phyloP scores from a whole-genome alignment of 257 asterid genomes.

The Parsonsia alboflavescens region DNA sequence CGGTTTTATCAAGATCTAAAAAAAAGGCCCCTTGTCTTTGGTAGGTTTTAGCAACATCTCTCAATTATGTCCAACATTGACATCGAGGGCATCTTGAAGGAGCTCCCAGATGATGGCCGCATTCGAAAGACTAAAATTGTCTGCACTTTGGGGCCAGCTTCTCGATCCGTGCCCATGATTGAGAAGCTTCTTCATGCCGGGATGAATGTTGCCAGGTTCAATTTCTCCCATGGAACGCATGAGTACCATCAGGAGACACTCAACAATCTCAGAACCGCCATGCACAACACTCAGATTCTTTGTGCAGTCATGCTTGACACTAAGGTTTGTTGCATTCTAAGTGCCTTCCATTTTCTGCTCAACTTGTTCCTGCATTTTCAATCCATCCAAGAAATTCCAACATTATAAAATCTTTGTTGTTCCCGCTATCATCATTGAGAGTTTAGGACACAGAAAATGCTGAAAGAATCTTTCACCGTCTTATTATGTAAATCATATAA shows the following conservation, averaged over 20 bases:
- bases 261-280: slow-evolving; percentile 56
- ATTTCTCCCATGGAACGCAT: slow-evolving; percentile 85
- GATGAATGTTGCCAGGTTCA: slow-evolving; percentile 87
- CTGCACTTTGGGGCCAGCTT: slow-evolving; percentile 83
- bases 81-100: slow-evolving; percentile 59
- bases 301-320: slow-evolving; percentile 91
- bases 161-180: slow-evolving; percentile 63
- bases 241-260: slow-evolving; percentile 80
- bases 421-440: not conserved
- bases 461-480: not conserved
- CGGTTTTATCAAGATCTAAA: not conserved
- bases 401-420: not conserved
- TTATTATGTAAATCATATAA: not conserved
- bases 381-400: not conserved
- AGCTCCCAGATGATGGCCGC: slow-evolving; percentile 39
- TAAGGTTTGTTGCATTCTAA: slow-evolving; percentile 36
- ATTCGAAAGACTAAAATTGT: slow-evolving; percentile 81
- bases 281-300: slow-evolving; percentile 63
- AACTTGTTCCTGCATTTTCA: not conserved
- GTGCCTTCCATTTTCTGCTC: not conserved
- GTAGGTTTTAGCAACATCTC: not conserved
- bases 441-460: not conserved
- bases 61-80: slow-evolving; percentile 54
- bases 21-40: not conserved
- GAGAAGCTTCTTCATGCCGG: slow-evolving; percentile 87